phyloP scores from a whole-genome alignment of 1,139 yeast genomes.

The Nakaseomyces bracarensis region DNA sequence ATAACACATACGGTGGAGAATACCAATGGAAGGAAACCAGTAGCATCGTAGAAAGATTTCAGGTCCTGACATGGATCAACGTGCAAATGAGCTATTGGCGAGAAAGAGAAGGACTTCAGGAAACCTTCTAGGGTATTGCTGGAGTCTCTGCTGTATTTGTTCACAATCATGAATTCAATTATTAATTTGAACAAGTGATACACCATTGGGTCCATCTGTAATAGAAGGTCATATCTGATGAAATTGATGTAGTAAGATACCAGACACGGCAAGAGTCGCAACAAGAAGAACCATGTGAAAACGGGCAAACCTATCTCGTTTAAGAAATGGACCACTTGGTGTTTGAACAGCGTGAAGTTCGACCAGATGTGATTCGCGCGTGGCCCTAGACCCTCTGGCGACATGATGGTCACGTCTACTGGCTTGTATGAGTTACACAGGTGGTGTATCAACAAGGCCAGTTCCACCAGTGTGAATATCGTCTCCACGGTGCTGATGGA shows the following conservation, averaged over 20 bases:
- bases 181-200: constrained; percentile 23
- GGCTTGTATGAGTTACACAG: constrained; percentile 3
- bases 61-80: constrained; percentile 8
- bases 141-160: constrained; percentile 9
- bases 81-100: constrained; percentile 2
- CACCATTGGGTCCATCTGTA: constrained; percentile 29
- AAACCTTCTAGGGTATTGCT: constrained; percentile 10
- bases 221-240: constrained; percentile 25
- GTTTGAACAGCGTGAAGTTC: neutral
- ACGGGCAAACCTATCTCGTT: constrained; percentile 5
- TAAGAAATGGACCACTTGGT: neutral
- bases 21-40: constrained; percentile 22
- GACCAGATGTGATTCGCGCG: neutral
- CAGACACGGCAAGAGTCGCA: constrained; percentile 20
- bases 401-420: neutral
- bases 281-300: constrained; percentile 18
- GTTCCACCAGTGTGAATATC: constrained; percentile 21
- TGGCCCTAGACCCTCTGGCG: constrained; percentile 1
- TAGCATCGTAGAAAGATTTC: constrained; percentile 10
- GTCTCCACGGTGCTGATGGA: constrained; percentile 22
- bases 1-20: constrained; percentile 19
- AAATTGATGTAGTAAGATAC: constrained; percentile 28
- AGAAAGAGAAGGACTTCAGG: constrained; percentile 7
- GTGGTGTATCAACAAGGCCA: constrained; percentile 12
- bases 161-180: constrained; percentile 15